phyloP scores from a whole-genome alignment of 805 yeast genomes.

The Candida odintsovae region DNA sequence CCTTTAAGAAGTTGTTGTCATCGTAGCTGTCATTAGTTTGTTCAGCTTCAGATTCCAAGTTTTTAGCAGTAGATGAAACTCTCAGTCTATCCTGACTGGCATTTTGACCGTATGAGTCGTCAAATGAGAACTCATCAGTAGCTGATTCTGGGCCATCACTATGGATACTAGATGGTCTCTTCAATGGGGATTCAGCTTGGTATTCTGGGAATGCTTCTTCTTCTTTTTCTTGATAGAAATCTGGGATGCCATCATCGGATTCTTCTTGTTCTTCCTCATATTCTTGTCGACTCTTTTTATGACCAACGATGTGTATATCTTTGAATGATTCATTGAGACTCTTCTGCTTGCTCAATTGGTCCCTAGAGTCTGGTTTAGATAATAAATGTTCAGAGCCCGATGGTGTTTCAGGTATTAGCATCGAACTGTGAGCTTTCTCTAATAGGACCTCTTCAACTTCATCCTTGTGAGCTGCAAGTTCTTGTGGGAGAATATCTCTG shows the following conservation, averaged over 20 bases:
- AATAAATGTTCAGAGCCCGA: background rate
- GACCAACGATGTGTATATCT: conserved; percentile 29
- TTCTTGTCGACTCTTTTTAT: conserved; percentile 23
- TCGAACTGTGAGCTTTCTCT: background rate
- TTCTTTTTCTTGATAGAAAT: background rate
- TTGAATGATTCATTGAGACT: conserved; percentile 9
- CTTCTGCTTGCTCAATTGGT: background rate
- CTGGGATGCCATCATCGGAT: conserved; percentile 21
- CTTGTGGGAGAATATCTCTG: background rate
- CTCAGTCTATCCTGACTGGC: conserved; percentile 4
- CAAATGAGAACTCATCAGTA: conserved; percentile 17
- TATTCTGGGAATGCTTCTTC: conserved; percentile 1
- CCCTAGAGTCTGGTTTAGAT: background rate
- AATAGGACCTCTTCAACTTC: background rate
- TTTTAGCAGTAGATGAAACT: conserved; percentile 3
- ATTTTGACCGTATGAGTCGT: conserved; percentile 13
- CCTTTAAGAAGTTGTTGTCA: background rate
- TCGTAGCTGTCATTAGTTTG: conserved; percentile 18
- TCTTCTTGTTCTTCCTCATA: conserved; percentile 13
- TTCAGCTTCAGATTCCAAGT: conserved; percentile 13
- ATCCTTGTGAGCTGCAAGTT: background rate
- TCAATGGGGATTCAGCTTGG: background rate
- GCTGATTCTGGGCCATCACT: background rate
- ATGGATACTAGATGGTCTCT: background rate
- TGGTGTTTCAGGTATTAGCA: background rate